phyloP scores from a whole-genome alignment of 2,329 filamentous ascomycete species.

The Curvularia lunata region DNA sequence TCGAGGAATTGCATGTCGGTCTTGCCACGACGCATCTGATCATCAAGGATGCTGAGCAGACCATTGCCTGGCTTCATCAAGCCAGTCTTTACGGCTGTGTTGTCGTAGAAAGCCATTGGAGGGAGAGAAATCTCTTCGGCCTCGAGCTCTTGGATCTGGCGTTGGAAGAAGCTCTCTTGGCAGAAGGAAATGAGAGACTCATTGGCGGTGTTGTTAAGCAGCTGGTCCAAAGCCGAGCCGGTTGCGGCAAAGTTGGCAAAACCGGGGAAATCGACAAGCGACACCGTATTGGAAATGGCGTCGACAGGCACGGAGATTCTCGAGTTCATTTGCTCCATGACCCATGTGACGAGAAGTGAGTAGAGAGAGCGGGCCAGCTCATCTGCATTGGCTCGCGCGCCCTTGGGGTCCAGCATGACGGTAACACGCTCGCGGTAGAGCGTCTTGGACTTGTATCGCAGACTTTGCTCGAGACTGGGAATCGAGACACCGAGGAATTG shows the following conservation, averaged over 20 bases:
- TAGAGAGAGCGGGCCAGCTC: conserved; percentile 93
- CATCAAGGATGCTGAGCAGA: conserved; percentile 90
- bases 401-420: conserved; percentile 92
- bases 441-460: conserved; percentile 97
- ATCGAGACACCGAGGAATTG: conserved; percentile 91
- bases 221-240: conserved; percentile 84
- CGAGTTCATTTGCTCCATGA: conserved; percentile 93
- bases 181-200: conserved; percentile 94
- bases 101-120: conserved; percentile 96
- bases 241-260: conserved; percentile 87
- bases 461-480: conserved; percentile 80
- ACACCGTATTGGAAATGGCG: conserved; percentile 88
- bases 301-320: conserved; percentile 87
- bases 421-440: conserved; percentile 97
- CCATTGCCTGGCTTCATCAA: conserved; percentile 92
- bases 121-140: conserved; percentile 90
- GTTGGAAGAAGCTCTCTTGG: conserved; percentile 94
- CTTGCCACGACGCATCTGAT: conserved; percentile 88
- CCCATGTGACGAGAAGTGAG: conserved; percentile 88
- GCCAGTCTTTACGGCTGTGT: conserved; percentile 90
- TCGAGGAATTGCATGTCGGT: conserved; percentile 91
- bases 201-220: conserved; percentile 91
- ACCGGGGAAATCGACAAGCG: conserved; percentile 94
- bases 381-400: conserved; percentile 89
- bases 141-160: conserved; percentile 90